A percentile compares a stretch with the other conserved stretches of the same genome.
phyloP scores from a whole-genome alignment of 2,329 filamentous ascomycete species.

The Talaromyces sp. region DNA sequence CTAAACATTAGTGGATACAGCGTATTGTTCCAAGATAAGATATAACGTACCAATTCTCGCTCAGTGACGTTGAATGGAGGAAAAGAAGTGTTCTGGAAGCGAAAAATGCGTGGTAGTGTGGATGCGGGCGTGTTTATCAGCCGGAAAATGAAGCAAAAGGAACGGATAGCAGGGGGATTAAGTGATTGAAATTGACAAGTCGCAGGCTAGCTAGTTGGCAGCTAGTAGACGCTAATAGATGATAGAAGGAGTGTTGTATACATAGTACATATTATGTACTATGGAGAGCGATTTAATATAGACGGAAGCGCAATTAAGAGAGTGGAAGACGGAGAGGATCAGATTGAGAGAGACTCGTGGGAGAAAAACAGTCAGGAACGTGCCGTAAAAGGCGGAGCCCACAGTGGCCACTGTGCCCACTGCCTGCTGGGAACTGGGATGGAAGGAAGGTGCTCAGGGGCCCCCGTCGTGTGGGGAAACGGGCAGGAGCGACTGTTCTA shows the following conservation, averaged over 20 bases:
- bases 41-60: neutral
- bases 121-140: neutral
- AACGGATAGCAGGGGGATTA: neutral
- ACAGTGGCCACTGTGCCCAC: neutral
- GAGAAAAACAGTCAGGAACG: neutral
- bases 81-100: neutral
- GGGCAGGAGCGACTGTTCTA: neutral
- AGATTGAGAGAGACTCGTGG: constrained; percentile 1
- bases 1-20: neutral
- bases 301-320: neutral
- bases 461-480: neutral
- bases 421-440: neutral
- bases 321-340: neutral
- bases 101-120: neutral
- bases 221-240: neutral
- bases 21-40: neutral
- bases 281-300: too few relatives aligned
- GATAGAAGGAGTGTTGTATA: neutral
- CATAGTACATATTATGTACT: too few relatives aligned
- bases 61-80: neutral
- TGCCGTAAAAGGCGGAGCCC: neutral
- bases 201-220: neutral
- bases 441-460: neutral
- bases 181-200: neutral
- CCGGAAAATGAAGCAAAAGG: neutral